Conservation (phyloP, 306 rosid species). For the Fragaria nilgerrensis region DNA sequence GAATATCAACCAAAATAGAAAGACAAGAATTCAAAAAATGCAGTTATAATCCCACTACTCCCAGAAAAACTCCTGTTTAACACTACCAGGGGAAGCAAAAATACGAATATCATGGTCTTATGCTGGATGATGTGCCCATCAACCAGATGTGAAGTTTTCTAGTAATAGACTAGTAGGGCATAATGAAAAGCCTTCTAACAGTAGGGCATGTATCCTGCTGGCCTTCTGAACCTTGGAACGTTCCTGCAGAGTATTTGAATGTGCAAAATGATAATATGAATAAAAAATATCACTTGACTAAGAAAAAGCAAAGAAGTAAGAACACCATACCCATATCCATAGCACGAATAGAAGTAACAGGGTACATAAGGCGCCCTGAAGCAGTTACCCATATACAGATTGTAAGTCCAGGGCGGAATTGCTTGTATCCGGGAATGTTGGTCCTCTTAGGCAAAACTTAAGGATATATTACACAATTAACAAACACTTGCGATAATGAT, state of each 20-base stretch:
- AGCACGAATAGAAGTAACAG: slow-evolving; percentile 67
- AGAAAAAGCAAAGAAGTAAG: not conserved
- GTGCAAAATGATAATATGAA: slow-evolving; percentile 10
- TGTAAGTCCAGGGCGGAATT: slow-evolving; percentile 71
- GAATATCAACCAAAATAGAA: no score
- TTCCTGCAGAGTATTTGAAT: slow-evolving; percentile 50
- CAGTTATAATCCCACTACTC: no score
- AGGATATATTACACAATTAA: not conserved
- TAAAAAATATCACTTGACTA: slow-evolving; percentile 1
- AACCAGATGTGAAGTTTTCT: slow-evolving; percentile 26
- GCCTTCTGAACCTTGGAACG: slow-evolving; percentile 73
- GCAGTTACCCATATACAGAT: slow-evolving; percentile 61
- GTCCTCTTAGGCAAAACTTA: slow-evolving; percentile 93
- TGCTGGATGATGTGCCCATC: not conserved
- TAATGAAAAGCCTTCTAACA: slow-evolving; percentile 39
- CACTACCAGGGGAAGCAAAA: not conserved
- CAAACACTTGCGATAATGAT: not conserved
- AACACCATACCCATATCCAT: slow-evolving; percentile 68
- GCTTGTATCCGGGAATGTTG: slow-evolving; percentile 97
- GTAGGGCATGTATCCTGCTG: slow-evolving; percentile 74
- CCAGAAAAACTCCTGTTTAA: no score
- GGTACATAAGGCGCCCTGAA: slow-evolving; percentile 74
- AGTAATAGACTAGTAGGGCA: slow-evolving; percentile 85
- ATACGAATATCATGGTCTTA: not conserved
- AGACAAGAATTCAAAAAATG: no score